Base-by-base conservation (phyloP, 352 stramenopile species). In the Aphanomyces stellatus region DNA sequence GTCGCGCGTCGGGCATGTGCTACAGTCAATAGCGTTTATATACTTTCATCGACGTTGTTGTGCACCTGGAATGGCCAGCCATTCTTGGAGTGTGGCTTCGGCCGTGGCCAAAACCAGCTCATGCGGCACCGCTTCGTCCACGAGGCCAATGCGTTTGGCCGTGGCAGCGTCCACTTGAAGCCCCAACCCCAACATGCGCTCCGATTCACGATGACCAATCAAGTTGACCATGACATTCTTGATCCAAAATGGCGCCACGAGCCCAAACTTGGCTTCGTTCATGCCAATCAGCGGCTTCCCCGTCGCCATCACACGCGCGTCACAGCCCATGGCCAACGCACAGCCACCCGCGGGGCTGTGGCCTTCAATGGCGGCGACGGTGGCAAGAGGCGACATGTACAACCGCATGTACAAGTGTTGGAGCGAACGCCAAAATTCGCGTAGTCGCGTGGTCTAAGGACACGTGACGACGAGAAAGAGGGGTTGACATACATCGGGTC, bases 251-350 rank as follows among this genome's bases (percentile, higher is more conserved):
- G 83, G 79, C 15, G 84, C 87, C 35, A 92, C 83, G 49, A 98
- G 97, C 34, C 94, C 94, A 31, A 98, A 71, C 68, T 95, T 80
- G 5, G 90, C 96, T 78, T 98, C 94, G 70, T 98, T 98, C 34
- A 98, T 76, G 15, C 94, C 94, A 70, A 98, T 98, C 33, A 86
- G 79, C n/a, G 80, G 78, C 55, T 90, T 88, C 11, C 82, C 85
- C 10, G 70, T 76, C n/a, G 87, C 82, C 88, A 98, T 97, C 61
- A 98, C 77, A n/a, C 94, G 85, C 75, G 96, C 98, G 80, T 98
- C 93, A 72, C 91, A 98, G 72, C 83, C 88, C 81, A 98, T 92
- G 24, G 92, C 88, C 35, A 98, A 74, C 70, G 98, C 75, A 65
- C 94, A 98, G 56, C 94, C 94, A 37, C 87, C 94, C 4, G 94